These are phyloP conservation scores for Paraphaeosphaeria sporulosa DNA, from an alignment of 2,329 filamentous ascomycete species.

Conservation along the genomic window DNA sequence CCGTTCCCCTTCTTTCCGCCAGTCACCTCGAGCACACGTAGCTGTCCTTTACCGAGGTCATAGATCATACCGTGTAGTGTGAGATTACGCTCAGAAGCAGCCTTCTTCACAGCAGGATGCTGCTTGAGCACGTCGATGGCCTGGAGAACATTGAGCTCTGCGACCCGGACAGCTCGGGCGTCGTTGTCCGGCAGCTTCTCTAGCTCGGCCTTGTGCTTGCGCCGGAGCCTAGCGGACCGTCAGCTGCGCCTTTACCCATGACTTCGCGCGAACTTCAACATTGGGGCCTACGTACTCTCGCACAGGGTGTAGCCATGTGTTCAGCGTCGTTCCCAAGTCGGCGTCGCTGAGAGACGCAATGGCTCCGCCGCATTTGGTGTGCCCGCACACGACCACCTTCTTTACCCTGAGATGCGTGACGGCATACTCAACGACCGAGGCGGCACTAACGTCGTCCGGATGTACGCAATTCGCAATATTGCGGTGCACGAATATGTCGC, in stretches of 20 bases:
- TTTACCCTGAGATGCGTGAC: slow-evolving; percentile 74
- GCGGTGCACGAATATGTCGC: slow-evolving; percentile 87
- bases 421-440: slow-evolving; percentile 80
- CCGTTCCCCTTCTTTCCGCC: slow-evolving; percentile 25
- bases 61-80: slow-evolving; percentile 81
- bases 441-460: slow-evolving; percentile 76
- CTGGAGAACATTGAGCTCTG: slow-evolving; percentile 77
- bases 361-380: slow-evolving; percentile 68
- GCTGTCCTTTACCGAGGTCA: slow-evolving; percentile 66
- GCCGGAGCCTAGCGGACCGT: slow-evolving; percentile 50
- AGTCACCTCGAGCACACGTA: slow-evolving; percentile 59
- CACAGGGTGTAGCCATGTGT: slow-evolving; percentile 68
- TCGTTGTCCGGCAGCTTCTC: slow-evolving; percentile 54
- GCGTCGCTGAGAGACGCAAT: slow-evolving; percentile 63
- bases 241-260: neutral
- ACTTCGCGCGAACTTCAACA: neutral
- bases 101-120: slow-evolving; percentile 74
- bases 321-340: slow-evolving; percentile 64
- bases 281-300: slow-evolving; percentile 45
- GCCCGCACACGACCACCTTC: slow-evolving; percentile 68
- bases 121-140: slow-evolving; percentile 73
- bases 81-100: slow-evolving; percentile 73
- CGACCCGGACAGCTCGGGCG: slow-evolving; percentile 67
- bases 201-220: slow-evolving; percentile 61
- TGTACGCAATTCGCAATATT: slow-evolving; percentile 89